Evolutionary conservation across 139 green algal genomes (phyloP).

Genomic region (Zygnema cylindricum): DNA sequence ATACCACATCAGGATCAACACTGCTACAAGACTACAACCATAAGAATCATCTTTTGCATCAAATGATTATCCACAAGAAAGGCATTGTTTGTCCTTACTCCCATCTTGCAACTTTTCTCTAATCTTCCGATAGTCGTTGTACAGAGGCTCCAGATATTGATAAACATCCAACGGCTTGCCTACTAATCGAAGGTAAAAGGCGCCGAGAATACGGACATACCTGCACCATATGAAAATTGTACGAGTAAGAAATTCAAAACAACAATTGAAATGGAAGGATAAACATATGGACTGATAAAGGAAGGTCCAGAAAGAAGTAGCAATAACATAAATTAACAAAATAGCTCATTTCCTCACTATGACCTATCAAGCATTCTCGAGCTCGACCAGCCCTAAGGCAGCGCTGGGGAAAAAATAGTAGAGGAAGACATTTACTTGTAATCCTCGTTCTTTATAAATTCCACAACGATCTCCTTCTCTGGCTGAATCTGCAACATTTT

Average conservation of each 20-base stretch:
- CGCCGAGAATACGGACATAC: constrained; percentile 76
- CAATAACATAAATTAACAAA: no score
- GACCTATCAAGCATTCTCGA: no score
- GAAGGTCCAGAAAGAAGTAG: no score
- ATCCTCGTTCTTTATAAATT: constrained; percentile 98
- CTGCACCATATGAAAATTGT: constrained; percentile 93
- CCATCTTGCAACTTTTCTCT: constrained; percentile 33
- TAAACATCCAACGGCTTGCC: constrained; percentile 91
- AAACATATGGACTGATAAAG: no score
- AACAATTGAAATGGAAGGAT: no score
- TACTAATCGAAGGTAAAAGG: constrained; percentile 95
- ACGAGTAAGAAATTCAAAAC: no score
- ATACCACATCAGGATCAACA: neutral
- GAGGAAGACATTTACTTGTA: constrained; percentile 87
- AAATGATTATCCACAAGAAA: no score
- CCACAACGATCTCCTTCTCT: constrained; percentile 94
- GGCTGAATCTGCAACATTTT: constrained; percentile 99
- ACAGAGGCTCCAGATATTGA: constrained; percentile 95
- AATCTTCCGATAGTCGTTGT: constrained; percentile 93
- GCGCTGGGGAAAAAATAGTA: neutral
- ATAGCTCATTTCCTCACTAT: no score
- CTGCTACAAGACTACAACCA: constrained; percentile 6
- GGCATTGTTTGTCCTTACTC: constrained; percentile 37
- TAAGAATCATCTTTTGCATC: no score
- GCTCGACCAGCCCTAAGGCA: no score